phyloP scores from a whole-genome alignment of 768 basidiomycete species.

The Cubamyces sp. region DNA sequence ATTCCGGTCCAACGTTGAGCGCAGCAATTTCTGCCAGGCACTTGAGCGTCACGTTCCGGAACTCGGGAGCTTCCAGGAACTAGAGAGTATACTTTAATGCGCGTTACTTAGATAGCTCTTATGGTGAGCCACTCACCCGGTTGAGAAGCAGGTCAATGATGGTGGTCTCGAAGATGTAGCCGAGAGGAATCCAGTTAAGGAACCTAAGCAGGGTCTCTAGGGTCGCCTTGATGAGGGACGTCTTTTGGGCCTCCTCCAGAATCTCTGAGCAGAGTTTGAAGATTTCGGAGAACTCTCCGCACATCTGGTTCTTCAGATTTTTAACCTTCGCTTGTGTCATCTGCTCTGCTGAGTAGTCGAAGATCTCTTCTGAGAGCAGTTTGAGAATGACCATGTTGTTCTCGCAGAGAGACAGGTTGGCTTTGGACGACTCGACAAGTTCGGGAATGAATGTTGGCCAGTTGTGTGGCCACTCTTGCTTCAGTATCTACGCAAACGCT shows the following conservation, averaged over 20 bases:
- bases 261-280: slow-evolving; percentile 98
- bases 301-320: slow-evolving; percentile 97
- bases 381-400: slow-evolving; percentile 99
- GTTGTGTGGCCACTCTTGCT: slow-evolving; percentile 99
- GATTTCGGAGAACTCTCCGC: slow-evolving; percentile 94
- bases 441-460: slow-evolving; percentile 98
- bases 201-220: slow-evolving; percentile 94
- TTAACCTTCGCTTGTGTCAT: slow-evolving; percentile 99
- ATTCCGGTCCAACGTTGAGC: slow-evolving; percentile 93
- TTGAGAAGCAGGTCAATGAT: slow-evolving; percentile 93
- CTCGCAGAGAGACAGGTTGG: slow-evolving; percentile 94
- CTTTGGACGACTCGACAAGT: slow-evolving; percentile 96
- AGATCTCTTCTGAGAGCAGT: slow-evolving; percentile 97
- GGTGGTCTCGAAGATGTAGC: slow-evolving; percentile 98
- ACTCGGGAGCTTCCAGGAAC: slow-evolving; percentile 97
- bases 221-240: slow-evolving; percentile 91
- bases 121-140: slow-evolving; percentile 60
- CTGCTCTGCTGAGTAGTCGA: slow-evolving; percentile 97
- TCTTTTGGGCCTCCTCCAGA: slow-evolving; percentile 94
- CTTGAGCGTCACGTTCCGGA: slow-evolving; percentile 95
- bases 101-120: slow-evolving; percentile 11
- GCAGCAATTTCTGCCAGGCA: slow-evolving; percentile 97
- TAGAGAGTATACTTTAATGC: slow-evolving; percentile 38
- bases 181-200: slow-evolving; percentile 98
- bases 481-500: slow-evolving; percentile 73